phyloP scores from a whole-genome alignment of 441 rosid genomes.

The Melastoma candidum region DNA sequence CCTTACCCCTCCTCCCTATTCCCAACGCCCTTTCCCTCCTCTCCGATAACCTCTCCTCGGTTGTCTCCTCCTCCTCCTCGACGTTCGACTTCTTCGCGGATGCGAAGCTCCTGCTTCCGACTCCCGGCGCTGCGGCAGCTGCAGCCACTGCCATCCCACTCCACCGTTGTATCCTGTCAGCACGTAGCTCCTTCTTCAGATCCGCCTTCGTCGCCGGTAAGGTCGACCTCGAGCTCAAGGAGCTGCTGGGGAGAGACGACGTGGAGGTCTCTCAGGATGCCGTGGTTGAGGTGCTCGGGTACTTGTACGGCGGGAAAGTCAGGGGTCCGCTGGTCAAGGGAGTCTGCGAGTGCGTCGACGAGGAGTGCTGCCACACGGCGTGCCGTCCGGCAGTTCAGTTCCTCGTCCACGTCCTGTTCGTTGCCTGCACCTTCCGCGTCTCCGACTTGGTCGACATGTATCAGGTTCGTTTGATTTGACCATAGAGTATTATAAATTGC shows the following conservation, averaged over 20 bases:
- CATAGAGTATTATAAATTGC: too few species aligned
- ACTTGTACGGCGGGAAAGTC: conserved; percentile 62
- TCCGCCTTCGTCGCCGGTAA: conserved; percentile 21
- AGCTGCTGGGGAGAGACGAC: conserved; percentile 32
- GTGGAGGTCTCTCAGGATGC: conserved; percentile 48
- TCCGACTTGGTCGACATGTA: conserved; percentile 50
- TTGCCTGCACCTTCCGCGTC: conserved; percentile 54
- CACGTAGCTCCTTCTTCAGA: conserved; percentile 52
- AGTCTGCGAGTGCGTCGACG: conserved; percentile 56
- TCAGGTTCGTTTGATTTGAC: conserved; percentile 32
- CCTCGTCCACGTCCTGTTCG: conserved; percentile 59
- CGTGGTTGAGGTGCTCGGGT: conserved; percentile 44
- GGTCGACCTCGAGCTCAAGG: conserved; percentile 38
- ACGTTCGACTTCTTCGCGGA: conserved; percentile 50
- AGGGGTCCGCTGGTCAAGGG: conserved; percentile 31
- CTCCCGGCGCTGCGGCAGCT: conserved; percentile 9
- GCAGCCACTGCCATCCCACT: conserved; percentile 40
- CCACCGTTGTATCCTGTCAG: conserved; percentile 76
- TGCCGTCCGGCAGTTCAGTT: conserved; percentile 70
- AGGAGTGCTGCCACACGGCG: conserved; percentile 52
- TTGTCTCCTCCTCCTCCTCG: conserved; percentile 30
- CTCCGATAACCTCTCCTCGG: conserved; percentile 40
- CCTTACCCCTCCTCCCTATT: not conserved
- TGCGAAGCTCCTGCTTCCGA: conserved; percentile 30
- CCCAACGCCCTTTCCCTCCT: conserved; percentile 14